A percentile compares a stretch with the other conserved stretches of the same genome.
Conservation (phyloP, 208 protist species). For the Acanthamoeba divionensis region DNA sequence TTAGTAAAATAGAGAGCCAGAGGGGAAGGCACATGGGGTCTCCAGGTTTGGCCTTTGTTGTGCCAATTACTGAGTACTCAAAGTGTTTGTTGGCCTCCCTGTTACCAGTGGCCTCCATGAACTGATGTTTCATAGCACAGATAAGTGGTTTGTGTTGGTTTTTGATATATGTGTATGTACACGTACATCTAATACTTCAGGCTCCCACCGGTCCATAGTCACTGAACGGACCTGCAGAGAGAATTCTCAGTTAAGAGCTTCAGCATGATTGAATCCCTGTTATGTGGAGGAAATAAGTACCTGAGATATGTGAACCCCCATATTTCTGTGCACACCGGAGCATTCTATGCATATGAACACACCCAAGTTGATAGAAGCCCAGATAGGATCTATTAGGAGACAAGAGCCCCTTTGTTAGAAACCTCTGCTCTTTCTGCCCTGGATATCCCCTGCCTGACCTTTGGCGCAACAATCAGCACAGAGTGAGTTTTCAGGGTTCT, state of each 20-base stretch:
- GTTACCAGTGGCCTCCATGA: conserved; percentile 48
- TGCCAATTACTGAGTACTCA: neutral
- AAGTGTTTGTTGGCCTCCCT: conserved; percentile 12
- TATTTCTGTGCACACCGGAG: conserved; percentile 57
- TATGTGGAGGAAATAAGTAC: too few relatives aligned
- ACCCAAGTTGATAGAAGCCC: conserved; percentile 65
- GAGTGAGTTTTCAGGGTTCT: conserved; percentile 33
- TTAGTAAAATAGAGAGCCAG: neutral
- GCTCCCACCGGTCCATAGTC: conserved; percentile 37
- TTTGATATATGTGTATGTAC: neutral
- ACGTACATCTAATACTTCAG: neutral
- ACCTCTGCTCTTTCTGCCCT: neutral
- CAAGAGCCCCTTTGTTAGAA: too few relatives aligned
- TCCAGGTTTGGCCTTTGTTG: neutral
- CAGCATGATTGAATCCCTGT: too few relatives aligned
- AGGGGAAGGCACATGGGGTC: neutral
- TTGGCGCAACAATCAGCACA: conserved; percentile 68
- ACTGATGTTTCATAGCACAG: neutral
- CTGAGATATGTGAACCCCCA: conserved; percentile 52
- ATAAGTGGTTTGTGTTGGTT: too few relatives aligned
- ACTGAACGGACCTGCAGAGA: conserved; percentile 45
- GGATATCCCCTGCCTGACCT: neutral
- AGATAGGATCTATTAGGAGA: conserved; percentile 52
- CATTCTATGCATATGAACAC: conserved; percentile 72
- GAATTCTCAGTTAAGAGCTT: too few relatives aligned